Evolutionary conservation across 2,329 filamentous ascomycete genomes (phyloP), one percentile per base, ranked within the genome.

Genomic region (Aspergillus fructus): DNA sequence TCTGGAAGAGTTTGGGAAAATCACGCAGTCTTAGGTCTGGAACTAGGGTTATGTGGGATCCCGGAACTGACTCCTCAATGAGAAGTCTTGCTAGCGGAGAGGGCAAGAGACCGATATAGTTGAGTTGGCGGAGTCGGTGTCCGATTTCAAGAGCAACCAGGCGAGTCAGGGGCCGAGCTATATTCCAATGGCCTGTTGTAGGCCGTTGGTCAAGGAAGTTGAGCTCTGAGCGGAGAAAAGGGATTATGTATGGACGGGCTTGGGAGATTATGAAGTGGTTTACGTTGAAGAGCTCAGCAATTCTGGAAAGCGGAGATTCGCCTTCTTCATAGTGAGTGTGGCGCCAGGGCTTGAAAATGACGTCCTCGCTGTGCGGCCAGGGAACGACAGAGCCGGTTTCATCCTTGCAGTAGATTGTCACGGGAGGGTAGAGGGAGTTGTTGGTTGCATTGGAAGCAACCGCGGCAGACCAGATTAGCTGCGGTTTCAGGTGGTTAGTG

Each of bases 181-280:
- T 51, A 78, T 83, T 66, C 82, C 83, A 76, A 77, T 83, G 73
- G 78, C 85, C 67, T 78, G 84, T 61, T 79, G 55, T 58, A 5
- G 85, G 72, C 79, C 83, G 64, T 79, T 83, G 70, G 81, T 83
- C 64, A 0, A 90, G 88, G 4, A 89, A 88, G 73, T 93, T 89
- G 77, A 93, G 86, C 64, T 93, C 90, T 46, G 88, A 89, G 60
- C 89, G 86, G 5, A 96, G 80, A 66, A 96, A 94, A 0, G 93
- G 93, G 27, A 93, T 88, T 15, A 96, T 81, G 73, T 96, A 96
- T 0, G 93, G 93, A 3, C 93, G 84, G 1, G 93, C 92, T 77
- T 97, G 93, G 63, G 90, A 94, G 64, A 97, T 87, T 62, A 97
- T 91, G 76, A 96, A 97, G 78, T 97, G 93, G 70, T 96, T 96